Evolutionary conservation across 2,329 filamentous ascomycete species (phyloP), one percentile per base, ranked within the genome.

Genomic region (Epichloe bromicola): DNA sequence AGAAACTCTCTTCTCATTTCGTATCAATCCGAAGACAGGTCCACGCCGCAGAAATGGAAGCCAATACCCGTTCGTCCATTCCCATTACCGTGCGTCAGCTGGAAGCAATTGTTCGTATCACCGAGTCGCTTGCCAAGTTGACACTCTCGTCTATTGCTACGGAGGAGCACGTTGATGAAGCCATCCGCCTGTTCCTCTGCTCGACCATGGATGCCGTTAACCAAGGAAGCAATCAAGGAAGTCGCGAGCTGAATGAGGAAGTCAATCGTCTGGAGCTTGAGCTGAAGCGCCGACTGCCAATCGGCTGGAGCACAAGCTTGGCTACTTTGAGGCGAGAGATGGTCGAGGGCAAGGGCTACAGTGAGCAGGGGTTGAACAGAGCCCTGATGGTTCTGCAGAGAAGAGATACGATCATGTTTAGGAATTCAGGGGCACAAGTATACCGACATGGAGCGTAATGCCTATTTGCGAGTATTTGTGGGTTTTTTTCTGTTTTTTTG

Each of bases 191-290:
- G 15, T 98, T 98, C 82, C 74, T 98, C 33, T 93, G 90, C 57
- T 90, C 85, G 3, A 98, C 93, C 52, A 97, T 98, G 93, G 91
- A 98, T 63, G 93, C 93, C 7, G 89, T 97, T 51, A 91, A 88
- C 53, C 88, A 95, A 61, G 91, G 90, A 54, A 84, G 86, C 58
- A 86, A 84, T 56, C 80, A 86, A 59, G 88, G 87, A 38, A 89
- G 83, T 62, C 85, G 88, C 55, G 91, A 97, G 68, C 73, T 97
- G 51, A 91, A 94, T 68, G 88, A 95, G 48, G 93, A 97, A 66
- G 86, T 88, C 5, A 76, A 77, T 57, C 88, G 88, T 59, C 80
- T 97, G 5, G 93, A 97, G 69, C 82, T 88, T 15, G 93, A 97
- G 71, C 73, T 98, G 48, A 84, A 88, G 69, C 79, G 88, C 52